Conservation (phyloP, 2,329 filamentous ascomycete genomes). For the Tolypocladium amazonense region DNA sequence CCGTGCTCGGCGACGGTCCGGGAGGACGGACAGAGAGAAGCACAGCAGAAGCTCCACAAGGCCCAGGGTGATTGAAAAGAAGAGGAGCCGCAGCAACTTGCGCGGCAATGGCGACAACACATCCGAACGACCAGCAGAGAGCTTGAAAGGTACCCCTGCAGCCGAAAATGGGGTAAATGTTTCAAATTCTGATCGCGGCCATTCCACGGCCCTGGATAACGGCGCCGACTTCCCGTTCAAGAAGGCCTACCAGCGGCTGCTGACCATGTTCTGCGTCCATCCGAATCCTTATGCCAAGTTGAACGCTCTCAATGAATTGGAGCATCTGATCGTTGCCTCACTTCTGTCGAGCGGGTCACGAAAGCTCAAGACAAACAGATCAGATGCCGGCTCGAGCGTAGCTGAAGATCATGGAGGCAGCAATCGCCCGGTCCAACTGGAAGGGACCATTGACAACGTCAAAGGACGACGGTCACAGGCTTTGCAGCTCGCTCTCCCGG, state of each 20-base stretch:
- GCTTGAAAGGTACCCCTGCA: slow-evolving; percentile 23
- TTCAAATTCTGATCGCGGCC: slow-evolving; percentile 8
- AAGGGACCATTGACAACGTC: slow-evolving; percentile 59
- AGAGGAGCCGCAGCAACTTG: slow-evolving; percentile 58
- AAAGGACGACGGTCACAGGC: slow-evolving; percentile 55
- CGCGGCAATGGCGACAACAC: slow-evolving; percentile 35
- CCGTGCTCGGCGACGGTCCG: slow-evolving; percentile 27
- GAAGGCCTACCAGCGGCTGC: slow-evolving; percentile 65
- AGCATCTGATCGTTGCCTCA: slow-evolving; percentile 70
- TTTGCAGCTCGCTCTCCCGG: slow-evolving; percentile 18
- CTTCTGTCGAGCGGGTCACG: slow-evolving; percentile 30
- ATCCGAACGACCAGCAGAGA: slow-evolving; percentile 24
- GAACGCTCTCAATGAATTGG: slow-evolving; percentile 70
- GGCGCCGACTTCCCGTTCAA: slow-evolving; percentile 63
- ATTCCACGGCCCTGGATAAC: slow-evolving; percentile 9
- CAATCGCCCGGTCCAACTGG: slow-evolving; percentile 37
- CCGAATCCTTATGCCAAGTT: slow-evolving; percentile 83
- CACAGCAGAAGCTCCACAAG: slow-evolving; percentile 32
- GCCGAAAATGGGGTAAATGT: slow-evolving; percentile 30
- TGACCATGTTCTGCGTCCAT: slow-evolving; percentile 81
- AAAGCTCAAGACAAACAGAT: slow-evolving; percentile 23
- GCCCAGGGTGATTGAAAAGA: slow-evolving; percentile 48
- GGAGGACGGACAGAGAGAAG: slow-evolving; percentile 32
- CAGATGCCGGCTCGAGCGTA: slow-evolving; percentile 23
- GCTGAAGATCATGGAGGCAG: slow-evolving; percentile 20